A percentile compares a stretch with the other conserved stretches of the same genome.
phyloP scores from a whole-genome alignment of 768 basidiomycete genomes.

The Pleurotus tuoliensis region DNA sequence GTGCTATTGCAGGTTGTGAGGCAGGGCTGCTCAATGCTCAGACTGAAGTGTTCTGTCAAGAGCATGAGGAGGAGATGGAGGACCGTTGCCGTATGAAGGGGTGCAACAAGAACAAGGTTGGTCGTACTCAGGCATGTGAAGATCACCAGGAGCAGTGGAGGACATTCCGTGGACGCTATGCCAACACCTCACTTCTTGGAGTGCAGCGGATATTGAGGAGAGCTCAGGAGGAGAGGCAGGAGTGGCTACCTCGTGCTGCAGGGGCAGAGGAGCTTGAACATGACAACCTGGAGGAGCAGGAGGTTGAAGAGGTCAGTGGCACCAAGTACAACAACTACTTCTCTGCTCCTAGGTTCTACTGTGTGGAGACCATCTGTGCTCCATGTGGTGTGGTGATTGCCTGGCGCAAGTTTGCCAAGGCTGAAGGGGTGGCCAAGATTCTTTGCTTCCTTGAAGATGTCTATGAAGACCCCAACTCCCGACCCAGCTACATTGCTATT shows the following conservation, averaged over 20 bases:
- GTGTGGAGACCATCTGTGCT: constrained; percentile 9
- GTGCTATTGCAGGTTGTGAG: constrained; percentile 9
- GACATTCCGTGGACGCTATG: background rate
- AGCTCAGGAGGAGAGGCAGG: background rate
- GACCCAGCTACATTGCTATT: constrained; percentile 21
- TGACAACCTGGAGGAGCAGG: background rate
- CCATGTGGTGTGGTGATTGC: constrained; percentile 23
- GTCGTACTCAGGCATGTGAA: background rate
- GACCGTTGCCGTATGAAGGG: constrained; percentile 2
- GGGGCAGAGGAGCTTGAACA: constrained; percentile 12
- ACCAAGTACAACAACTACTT: constrained; percentile 24
- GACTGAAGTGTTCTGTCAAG: background rate
- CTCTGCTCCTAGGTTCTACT: constrained; percentile 12
- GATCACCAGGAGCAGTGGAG: constrained; percentile 3
- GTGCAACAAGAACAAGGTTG: background rate
- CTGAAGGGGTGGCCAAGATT: constrained; percentile 22
- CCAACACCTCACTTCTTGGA: background rate
- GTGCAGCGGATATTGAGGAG: background rate
- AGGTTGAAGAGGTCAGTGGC: constrained; percentile 11
- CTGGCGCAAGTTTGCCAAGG: constrained; percentile 24
- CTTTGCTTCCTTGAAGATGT: constrained; percentile 15
- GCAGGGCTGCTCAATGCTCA: constrained; percentile 1
- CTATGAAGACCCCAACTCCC: constrained; percentile 14
- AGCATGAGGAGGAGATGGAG: constrained; percentile 1
- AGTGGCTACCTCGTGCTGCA: too few species aligned